Evolutionary conservation across 768 basidiomycete genomes (phyloP).

Genomic region (Nidularia pulvinata): DNA sequence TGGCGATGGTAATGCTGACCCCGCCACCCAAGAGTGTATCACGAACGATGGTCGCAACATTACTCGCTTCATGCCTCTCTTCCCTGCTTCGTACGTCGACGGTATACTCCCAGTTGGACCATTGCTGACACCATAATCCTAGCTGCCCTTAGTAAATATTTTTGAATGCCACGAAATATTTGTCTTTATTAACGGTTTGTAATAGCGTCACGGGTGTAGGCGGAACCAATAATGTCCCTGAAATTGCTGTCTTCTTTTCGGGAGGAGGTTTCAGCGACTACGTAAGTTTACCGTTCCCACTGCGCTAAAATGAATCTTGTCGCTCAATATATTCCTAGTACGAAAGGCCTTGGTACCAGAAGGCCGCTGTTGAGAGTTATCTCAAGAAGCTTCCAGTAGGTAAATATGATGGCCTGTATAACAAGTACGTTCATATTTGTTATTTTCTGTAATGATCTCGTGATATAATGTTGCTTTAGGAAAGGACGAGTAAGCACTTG

Average conservation of each 20-base stretch:
- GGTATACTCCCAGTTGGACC: not conserved
- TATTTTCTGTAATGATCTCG: not conserved
- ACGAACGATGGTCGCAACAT: slow-evolving; percentile 58
- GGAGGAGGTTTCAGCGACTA: slow-evolving; percentile 78
- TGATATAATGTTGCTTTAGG: slow-evolving; percentile 20
- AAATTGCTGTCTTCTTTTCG: slow-evolving; percentile 61
- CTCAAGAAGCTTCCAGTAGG: slow-evolving; percentile 41
- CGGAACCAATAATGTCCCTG: slow-evolving; percentile 59
- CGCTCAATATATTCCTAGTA: slow-evolving; percentile 31
- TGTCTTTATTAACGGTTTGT: not conserved
- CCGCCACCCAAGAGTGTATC: slow-evolving; percentile 49
- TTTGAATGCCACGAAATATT: not conserved
- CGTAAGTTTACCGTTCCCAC: slow-evolving; percentile 28
- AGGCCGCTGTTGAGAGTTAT: slow-evolving; percentile 38
- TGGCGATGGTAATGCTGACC: slow-evolving; percentile 58
- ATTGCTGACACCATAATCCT: not conserved
- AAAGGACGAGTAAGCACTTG: slow-evolving; percentile 46
- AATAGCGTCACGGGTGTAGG: slow-evolving; percentile 72
- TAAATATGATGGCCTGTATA: slow-evolving; percentile 60
- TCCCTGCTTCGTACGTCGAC: slow-evolving; percentile 53
- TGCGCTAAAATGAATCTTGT: too few relatives aligned
- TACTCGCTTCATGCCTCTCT: slow-evolving; percentile 53
- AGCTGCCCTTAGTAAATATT: slow-evolving; percentile 50
- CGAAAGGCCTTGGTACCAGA: slow-evolving; percentile 52
- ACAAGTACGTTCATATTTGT: slow-evolving; percentile 36